Base-by-base conservation (phyloP, 139 green algal species). In the Desmodesmus armatus region DNA sequence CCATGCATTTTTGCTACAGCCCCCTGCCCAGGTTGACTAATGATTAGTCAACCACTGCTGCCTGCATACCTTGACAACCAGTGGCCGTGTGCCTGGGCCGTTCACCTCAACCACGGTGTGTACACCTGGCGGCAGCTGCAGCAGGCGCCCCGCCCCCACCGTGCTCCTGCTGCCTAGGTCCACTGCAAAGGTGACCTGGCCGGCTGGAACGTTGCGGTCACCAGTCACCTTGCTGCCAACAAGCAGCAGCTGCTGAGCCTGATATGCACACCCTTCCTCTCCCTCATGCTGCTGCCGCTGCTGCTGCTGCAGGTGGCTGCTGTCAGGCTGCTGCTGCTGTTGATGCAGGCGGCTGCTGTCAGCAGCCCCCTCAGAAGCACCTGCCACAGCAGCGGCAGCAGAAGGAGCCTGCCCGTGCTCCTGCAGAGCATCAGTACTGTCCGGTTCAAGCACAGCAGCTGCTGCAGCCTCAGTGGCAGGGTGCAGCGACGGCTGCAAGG, bases 171-270 rank as follows among this genome's bases (percentile, higher is more conserved):
- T 84, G 62, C 62, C 29, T 6, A 63, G 11, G 31, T 84, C 78
- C 17, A 77, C 78, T 62, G 63, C 78, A 84, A 84, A 84, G 7
- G 25, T 84, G 25, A 84, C 78, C 29, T 37, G 31, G 25, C 60
- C 60, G 31, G 43, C 58, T 40, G 78, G 78, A 13, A 84, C 78
- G 44, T 84, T 84, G 27, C 67, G 33, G 40, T 84, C 78, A 44
- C 78, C 78, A 19, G 78, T 84, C 78, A 84, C 3, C 43, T 84
- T 84, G 39, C 31, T 71, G 33, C 41, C 78, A 35, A 77, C 78
- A 7, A 84, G 78, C 19, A 69, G 19, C 62, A 65, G 31, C 27
- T 74, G 77, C 60, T 31, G 5, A 6, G 19, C 27, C 37, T 58
- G 55, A 40, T 77, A 41, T 37, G 74, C 58, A 29, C 62, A 27